Evolutionary conservation across 2,329 filamentous ascomycete genomes (phyloP).

Genomic region (Verticillium nubilum): DNA sequence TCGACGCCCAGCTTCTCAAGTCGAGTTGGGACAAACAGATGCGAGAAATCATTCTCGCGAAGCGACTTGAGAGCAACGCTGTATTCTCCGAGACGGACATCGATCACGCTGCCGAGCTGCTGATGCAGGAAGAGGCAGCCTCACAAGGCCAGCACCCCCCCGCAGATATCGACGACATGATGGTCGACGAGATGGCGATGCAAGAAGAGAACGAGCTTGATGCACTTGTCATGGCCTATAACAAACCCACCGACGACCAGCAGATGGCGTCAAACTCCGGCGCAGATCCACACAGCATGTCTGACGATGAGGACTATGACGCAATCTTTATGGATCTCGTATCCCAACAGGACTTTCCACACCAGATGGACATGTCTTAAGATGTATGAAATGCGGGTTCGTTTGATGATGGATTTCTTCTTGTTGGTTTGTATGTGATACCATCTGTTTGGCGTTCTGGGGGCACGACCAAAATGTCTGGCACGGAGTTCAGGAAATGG

Average conservation of each 20-base stretch:
- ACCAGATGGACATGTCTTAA: slow-evolving; percentile 44
- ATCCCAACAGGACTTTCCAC: slow-evolving; percentile 34
- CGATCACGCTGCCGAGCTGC: slow-evolving; percentile 39
- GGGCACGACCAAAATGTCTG: not conserved
- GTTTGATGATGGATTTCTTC: not conserved
- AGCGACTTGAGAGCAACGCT: slow-evolving; percentile 30
- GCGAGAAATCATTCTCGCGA: slow-evolving; percentile 21
- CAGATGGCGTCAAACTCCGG: slow-evolving; percentile 16
- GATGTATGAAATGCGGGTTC: slow-evolving; percentile 1
- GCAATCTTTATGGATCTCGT: slow-evolving; percentile 61
- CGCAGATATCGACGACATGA: slow-evolving; percentile 37
- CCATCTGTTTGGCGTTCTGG: not conserved
- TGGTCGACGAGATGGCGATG: slow-evolving; percentile 45
- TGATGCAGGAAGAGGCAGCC: slow-evolving; percentile 9
- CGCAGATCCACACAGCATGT: slow-evolving; percentile 28
- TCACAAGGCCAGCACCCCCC: slow-evolving; percentile 14
- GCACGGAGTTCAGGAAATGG: not conserved
- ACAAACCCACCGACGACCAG: slow-evolving; percentile 17
- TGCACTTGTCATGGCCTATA: slow-evolving; percentile 45
- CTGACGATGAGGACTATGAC: slow-evolving; percentile 58
- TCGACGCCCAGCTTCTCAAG: slow-evolving; percentile 22
- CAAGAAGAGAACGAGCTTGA: slow-evolving; percentile 54
- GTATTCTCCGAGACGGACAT: slow-evolving; percentile 45
- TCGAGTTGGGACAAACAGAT: slow-evolving; percentile 29
- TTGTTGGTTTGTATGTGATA: slow-evolving; percentile 1